Percentiles rank a stretch among this genome's conserved stretches.
Conservation (phyloP, 1,284 basidiomycete species). For the Agroathelia rolfsii region DNA sequence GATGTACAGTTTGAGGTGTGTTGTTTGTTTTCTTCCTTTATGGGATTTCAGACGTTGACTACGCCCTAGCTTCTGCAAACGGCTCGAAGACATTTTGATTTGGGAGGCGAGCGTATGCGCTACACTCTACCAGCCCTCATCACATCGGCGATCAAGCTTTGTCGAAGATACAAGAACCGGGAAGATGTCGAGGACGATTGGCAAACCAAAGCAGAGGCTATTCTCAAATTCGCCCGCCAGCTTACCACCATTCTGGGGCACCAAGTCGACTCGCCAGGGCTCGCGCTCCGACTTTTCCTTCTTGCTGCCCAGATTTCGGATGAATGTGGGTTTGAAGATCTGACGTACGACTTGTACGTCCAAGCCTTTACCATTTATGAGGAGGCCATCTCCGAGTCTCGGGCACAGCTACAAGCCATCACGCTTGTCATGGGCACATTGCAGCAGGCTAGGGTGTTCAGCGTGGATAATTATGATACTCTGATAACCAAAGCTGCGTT, state of each 20-base stretch:
- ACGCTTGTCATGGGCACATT: conserved; percentile 85
- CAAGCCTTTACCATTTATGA: conserved; percentile 95
- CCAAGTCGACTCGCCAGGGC: conserved; percentile 83
- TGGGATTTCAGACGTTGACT: conserved; percentile 3
- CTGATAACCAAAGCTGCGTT: conserved; percentile 92
- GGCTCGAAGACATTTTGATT: conserved; percentile 77
- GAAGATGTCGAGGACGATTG: conserved; percentile 72
- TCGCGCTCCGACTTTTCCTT: conserved; percentile 87
- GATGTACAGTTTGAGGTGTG: conserved; percentile 81
- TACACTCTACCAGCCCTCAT: conserved; percentile 93
- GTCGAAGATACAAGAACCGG: conserved; percentile 75
- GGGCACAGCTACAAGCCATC: conserved; percentile 89
- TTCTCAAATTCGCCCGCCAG: conserved; percentile 90
- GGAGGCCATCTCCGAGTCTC: conserved; percentile 86
- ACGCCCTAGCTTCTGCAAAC: conserved; percentile 69
- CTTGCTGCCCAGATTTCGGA: conserved; percentile 88
- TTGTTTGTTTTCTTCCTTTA: conserved; percentile 5
- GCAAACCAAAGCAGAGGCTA: conserved; percentile 69
- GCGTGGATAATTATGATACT: conserved; percentile 88
- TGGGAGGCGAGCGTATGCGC: conserved; percentile 88
- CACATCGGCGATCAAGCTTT: conserved; percentile 83
- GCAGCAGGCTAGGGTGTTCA: conserved; percentile 78
- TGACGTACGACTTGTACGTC: conserved; percentile 92
- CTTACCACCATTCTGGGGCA: conserved; percentile 85
- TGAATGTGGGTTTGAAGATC: conserved; percentile 86